Percentiles rank a stretch among this genome's conserved stretches.
Evolutionary conservation across 164 flowering plant species (phyloP).

Genomic region (Buxus sempervirens): DNA sequence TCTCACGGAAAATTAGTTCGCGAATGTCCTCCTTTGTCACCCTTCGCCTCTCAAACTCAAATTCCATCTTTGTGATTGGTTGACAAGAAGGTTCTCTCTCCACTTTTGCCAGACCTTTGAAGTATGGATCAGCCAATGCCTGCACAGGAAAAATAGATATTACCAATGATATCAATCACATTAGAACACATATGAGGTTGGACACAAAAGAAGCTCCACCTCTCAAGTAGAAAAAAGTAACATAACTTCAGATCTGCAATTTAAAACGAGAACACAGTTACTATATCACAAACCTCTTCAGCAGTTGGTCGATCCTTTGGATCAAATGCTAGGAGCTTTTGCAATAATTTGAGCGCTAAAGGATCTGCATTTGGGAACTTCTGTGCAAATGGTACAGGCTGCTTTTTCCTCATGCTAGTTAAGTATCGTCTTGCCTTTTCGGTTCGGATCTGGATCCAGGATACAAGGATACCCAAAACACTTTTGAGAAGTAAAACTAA

Average conservation of each 20-base stretch:
- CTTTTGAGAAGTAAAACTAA: not conserved
- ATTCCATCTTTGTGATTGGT: constrained; percentile 59
- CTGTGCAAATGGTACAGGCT: constrained; percentile 63
- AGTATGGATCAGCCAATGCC: constrained; percentile 90
- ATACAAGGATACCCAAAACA: constrained; percentile 2
- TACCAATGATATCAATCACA: not conserved
- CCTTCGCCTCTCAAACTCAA: constrained; percentile 67
- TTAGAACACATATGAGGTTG: not conserved
- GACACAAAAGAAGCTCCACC: too few species aligned
- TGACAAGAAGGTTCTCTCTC: constrained; percentile 73
- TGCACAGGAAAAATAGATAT: constrained; percentile 20
- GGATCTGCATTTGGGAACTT: constrained; percentile 96
- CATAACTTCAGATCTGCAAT: too few species aligned
- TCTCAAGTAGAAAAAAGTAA: too few species aligned
- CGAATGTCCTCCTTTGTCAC: constrained; percentile 60
- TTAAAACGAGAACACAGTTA: too few species aligned
- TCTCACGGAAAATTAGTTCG: constrained; percentile 55
- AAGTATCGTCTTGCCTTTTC: constrained; percentile 90
- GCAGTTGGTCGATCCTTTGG: constrained; percentile 97
- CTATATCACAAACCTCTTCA: constrained; percentile 57
- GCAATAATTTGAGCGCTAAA: constrained; percentile 61
- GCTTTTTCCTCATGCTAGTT: constrained; percentile 86
- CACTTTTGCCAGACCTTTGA: constrained; percentile 57
- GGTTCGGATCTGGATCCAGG: constrained; percentile 61
- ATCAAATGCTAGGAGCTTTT: constrained; percentile 86